Conservation (phyloP, 768 basidiomycete species). For the Calvatia gigantea region DNA sequence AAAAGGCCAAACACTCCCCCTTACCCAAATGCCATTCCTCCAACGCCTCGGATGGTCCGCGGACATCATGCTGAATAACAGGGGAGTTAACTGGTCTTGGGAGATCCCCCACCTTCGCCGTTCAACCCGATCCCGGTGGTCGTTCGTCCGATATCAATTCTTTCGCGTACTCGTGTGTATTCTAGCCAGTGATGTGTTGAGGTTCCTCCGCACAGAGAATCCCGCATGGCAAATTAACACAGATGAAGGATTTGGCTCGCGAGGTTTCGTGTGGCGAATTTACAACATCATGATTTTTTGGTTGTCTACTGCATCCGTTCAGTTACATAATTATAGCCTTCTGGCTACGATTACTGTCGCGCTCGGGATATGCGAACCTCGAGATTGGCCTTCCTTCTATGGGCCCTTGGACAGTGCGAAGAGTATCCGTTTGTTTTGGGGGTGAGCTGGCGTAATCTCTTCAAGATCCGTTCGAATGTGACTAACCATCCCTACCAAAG, state of each 20-base stretch:
- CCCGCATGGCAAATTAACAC: not conserved
- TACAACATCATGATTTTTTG: not conserved
- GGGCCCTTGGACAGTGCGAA: not conserved
- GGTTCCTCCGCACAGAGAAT: not conserved
- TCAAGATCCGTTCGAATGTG: not conserved
- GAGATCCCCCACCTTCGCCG: not conserved
- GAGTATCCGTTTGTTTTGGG: not conserved
- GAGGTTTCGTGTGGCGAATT: not conserved
- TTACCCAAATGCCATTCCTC: not conserved
- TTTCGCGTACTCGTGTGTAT: not conserved
- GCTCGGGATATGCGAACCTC: not conserved
- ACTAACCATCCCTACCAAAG: constrained; percentile 9
- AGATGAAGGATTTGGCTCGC: not conserved
- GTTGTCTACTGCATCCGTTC: not conserved
- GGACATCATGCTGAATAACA: not conserved
- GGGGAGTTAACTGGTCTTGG: not conserved
- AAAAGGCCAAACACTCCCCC: not conserved
- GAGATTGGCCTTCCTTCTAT: not conserved
- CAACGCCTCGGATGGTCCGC: not conserved
- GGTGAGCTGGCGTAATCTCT: not conserved
- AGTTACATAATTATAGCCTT: not conserved
- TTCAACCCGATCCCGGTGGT: not conserved
- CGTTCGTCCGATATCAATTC: not conserved
- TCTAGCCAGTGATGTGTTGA: not conserved
- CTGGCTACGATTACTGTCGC: not conserved